These are phyloP conservation scores for Fusarium transvaalense DNA, from an alignment of 2,329 filamentous ascomycete genomes.

Conservation along the genomic window DNA sequence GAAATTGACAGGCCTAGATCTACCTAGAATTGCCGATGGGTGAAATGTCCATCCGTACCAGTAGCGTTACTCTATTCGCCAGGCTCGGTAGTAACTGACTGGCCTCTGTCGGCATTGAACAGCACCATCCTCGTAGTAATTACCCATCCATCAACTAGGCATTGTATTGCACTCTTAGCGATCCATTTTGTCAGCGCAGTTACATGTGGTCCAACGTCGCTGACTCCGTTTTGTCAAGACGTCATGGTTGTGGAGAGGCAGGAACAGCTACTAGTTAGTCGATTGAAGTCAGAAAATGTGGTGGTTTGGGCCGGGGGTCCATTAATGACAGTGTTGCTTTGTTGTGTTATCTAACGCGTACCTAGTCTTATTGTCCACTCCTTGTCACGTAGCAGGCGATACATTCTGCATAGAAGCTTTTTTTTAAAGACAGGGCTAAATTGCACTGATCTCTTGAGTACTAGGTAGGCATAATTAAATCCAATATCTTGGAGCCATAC, in stretches of 20 bases:
- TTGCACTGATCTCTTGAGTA: too few species aligned
- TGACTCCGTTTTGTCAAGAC: constrained; percentile 20
- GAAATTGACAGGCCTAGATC: constrained; percentile 37
- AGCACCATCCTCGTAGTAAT: constrained; percentile 12
- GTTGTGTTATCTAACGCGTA: not conserved
- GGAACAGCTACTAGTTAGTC: constrained; percentile 5
- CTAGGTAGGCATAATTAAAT: not conserved
- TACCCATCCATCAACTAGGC: not conserved
- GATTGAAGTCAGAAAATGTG: not conserved
- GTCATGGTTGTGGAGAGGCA: constrained; percentile 12
- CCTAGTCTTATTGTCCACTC: not conserved
- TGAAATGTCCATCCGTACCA: constrained; percentile 11
- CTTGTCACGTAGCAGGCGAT: not conserved
- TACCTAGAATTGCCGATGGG: constrained; percentile 19
- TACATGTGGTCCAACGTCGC: constrained; percentile 7
- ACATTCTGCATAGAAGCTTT: not conserved
- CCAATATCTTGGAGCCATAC: not conserved
- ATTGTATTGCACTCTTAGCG: not conserved
- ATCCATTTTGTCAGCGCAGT: constrained; percentile 7
- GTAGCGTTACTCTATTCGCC: constrained; percentile 9
- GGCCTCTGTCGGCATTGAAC: constrained; percentile 22
- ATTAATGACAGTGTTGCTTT: not conserved
- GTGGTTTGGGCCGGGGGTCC: not conserved
- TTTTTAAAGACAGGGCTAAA: not conserved
- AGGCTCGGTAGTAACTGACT: constrained; percentile 21